Evolutionary conservation across 306 rosid genomes (phyloP), one percentile per base, ranked within the genome.

Genomic region (Albizia julibrissin): DNA sequence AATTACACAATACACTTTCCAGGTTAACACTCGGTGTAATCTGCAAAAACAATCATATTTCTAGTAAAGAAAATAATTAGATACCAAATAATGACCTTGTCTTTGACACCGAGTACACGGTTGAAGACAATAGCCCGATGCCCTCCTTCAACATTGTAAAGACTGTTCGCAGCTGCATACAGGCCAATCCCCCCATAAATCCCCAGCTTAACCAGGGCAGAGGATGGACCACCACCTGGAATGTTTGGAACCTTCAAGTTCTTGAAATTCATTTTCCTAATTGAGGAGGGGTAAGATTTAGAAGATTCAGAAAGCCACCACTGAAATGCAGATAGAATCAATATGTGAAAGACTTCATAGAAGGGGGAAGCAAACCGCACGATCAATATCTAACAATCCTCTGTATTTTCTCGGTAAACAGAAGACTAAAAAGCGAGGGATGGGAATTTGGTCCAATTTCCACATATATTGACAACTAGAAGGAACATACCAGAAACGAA

Each of bases 61-160:
- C 67, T 3, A 39, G 2, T 3, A 0, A 29, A 33, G 4, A 66
- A 15, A 72, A 75, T 42, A 79, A 82, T 73, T 5, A 47, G 31
- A 65, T 15, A 33, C 3, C 1, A 78, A 78, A 74, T 8, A 76
- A 64, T 73, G 83, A 90, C 98, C 99, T 93, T 89, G 64, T 91
- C 97, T 85, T 93, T 93, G 79, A 95, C 49, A 79, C 94, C 98
- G 39, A 83, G 50, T 4, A 95, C 15, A 62, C 95, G 99, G 77
- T 90, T 95, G 87, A 93, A 95, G 79, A 95, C 89, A 56, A 95
- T 90, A 52, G 98, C 98, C 12, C 93, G 88, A 81, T 91, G 95
- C 21, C 98, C 93, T 85, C 97, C 98, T 75, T 95, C 97, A 27
- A 93, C 98, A 79, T 93, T 91, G 97, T 91, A 95, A 74, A 93